Evolutionary conservation across 176 grass and related monocot species (phyloP), one percentile per base, ranked within the genome.

Genomic region (Cymbopogon citratus): DNA sequence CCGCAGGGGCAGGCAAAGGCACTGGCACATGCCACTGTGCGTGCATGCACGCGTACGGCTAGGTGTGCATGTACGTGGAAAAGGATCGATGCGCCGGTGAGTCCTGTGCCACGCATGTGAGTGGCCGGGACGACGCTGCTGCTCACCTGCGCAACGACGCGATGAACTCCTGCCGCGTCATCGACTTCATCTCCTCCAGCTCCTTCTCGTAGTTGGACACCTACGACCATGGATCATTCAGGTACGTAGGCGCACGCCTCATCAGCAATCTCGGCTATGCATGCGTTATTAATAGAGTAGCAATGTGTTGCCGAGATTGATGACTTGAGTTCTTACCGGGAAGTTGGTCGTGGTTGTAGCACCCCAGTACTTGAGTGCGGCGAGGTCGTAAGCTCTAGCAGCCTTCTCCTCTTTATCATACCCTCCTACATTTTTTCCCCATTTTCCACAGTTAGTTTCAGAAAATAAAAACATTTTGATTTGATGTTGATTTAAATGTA

Each of bases 331-430:
- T 77, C 81, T 70, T 83, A 98, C 95, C 40, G 95, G 92, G 65
- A 94, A 94, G 78, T 98, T 98, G 7, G 95, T 98, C 29, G 95
- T 91, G 25, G 92, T 86, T 8, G 87, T 91, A 18, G 86, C 66
- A 27, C 95, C 95, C 95, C 95, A 98, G 40, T 98, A 91, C 76
- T 98, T 98, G 0, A 98, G 92, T 0, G 92, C 92, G 0, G 95
- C 90, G 59, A 98, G 88, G 89, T 98, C 95, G 40, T 98, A 98
- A 24, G 92, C 95, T 80, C 90, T 86, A 10, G 95, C 95, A 0
- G 95, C 95, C 84, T 98, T 98, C 28, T 94, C 95, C 78, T 98
- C 95, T 78, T 92, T 91, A 21, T 98, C 95, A 70, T 98, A 98
- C 1, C 95, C 95, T 69, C 95, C 95, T 98, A 74, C 33, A 85